Percentiles rank a stretch among this genome's conserved stretches.
Evolutionary conservation across 768 basidiomycete genomes (phyloP).

Genomic region (Boletellus ananas): DNA sequence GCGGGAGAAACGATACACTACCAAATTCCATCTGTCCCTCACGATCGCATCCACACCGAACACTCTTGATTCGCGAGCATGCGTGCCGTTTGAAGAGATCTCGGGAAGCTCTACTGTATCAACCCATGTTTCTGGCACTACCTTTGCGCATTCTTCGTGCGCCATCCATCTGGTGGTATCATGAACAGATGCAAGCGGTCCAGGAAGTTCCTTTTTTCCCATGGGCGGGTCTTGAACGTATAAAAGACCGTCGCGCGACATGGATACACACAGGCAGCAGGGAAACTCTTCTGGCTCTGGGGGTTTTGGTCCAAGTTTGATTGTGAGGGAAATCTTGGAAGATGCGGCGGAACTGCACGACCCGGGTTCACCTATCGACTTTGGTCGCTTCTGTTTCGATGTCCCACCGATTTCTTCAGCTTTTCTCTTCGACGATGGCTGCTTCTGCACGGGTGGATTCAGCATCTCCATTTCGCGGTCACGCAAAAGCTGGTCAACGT

Average conservation of each 20-base stretch:
- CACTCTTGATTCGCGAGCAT: slow-evolving; percentile 49
- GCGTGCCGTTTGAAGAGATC: slow-evolving; percentile 29
- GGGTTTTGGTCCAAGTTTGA: slow-evolving; percentile 65
- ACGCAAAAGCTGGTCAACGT: slow-evolving; percentile 80
- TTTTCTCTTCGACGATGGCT: slow-evolving; percentile 39
- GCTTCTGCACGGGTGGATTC: slow-evolving; percentile 3
- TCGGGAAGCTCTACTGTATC: slow-evolving; percentile 54
- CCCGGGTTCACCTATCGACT: slow-evolving; percentile 6
- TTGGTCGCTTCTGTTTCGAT: slow-evolving; percentile 27
- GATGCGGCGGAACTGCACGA: slow-evolving; percentile 9
- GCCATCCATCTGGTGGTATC: slow-evolving; percentile 57
- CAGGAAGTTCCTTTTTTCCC: slow-evolving; percentile 48
- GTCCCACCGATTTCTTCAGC: slow-evolving; percentile 27
- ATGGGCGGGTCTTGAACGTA: slow-evolving; percentile 66
- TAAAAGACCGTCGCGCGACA: slow-evolving; percentile 50
- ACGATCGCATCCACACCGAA: slow-evolving; percentile 87
- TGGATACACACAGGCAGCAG: slow-evolving; percentile 66
- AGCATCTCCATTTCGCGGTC: slow-evolving; percentile 55
- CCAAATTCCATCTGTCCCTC: slow-evolving; percentile 90
- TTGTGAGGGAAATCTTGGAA: slow-evolving; percentile 50
- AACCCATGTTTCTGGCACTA: slow-evolving; percentile 91
- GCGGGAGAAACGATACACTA: slow-evolving; percentile 36
- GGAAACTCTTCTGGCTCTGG: slow-evolving; percentile 54
- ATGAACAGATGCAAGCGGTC: slow-evolving; percentile 26
- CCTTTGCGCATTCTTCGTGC: slow-evolving; percentile 73